Evolutionary conservation across 345 rosid genomes (phyloP).

Genomic region (Populus alba): DNA sequence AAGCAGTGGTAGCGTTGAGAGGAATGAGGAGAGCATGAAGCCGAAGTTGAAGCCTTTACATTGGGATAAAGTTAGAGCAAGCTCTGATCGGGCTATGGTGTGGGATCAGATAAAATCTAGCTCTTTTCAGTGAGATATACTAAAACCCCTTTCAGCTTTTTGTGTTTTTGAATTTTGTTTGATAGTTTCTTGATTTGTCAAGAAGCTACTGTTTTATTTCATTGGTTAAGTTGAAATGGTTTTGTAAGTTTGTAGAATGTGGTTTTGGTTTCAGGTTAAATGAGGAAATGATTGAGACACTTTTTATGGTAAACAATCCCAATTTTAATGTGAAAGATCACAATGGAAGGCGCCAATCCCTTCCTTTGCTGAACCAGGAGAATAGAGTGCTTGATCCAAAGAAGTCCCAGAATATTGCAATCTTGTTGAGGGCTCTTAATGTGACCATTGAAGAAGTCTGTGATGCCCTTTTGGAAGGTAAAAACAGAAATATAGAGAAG

Average conservation of each 20-base stretch:
- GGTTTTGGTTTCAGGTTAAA: conserved; percentile 58
- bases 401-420: conserved; percentile 89
- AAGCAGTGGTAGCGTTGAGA: conserved; percentile 31
- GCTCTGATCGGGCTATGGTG: conserved; percentile 85
- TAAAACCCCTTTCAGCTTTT: background rate
- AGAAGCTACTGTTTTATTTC: background rate
- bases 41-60: conserved; percentile 90
- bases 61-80: conserved; percentile 97
- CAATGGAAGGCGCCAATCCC: conserved; percentile 27
- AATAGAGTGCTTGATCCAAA: conserved; percentile 79
- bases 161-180: background rate
- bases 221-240: background rate
- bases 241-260: conserved; percentile 17
- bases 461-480: conserved; percentile 89
- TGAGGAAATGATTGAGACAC: conserved; percentile 95
- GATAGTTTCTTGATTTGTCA: background rate
- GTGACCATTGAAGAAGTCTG: conserved; percentile 92
- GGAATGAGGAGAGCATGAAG: conserved; percentile 46
- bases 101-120: conserved; percentile 93
- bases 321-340: conserved; percentile 43
- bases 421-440: conserved; percentile 86
- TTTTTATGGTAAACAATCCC: conserved; percentile 63
- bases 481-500: background rate
- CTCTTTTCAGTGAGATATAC: conserved; percentile 79
- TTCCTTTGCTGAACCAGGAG: conserved; percentile 46